phyloP scores from a whole-genome alignment of 2,329 filamentous ascomycete genomes.

The Cadophora gregata region DNA sequence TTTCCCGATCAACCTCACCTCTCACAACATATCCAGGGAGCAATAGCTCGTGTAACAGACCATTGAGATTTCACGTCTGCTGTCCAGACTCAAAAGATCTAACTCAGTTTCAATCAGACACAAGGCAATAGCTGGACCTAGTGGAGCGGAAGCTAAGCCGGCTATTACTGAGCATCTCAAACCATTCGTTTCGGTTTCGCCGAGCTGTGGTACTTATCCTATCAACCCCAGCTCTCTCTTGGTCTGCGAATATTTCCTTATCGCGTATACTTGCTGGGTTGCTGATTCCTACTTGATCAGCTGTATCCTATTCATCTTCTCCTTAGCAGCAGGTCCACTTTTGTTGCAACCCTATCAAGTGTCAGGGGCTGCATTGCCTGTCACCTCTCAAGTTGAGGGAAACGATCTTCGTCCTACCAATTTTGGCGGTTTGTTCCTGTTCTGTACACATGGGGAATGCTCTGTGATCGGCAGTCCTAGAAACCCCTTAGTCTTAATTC shows the following conservation, averaged over 20 bases:
- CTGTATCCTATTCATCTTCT: conserved; percentile 4
- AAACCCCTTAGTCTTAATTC: background rate
- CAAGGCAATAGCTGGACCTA: conserved; percentile 6
- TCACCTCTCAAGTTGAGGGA: conserved; percentile 1
- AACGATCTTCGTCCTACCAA: conserved; percentile 16
- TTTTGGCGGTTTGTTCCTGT: conserved; percentile 14
- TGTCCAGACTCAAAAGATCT: background rate
- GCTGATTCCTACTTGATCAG: conserved; percentile 3
- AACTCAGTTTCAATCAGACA: background rate
- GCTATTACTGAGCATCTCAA: conserved; percentile 2
- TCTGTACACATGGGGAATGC: background rate
- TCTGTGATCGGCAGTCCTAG: conserved; percentile 12
- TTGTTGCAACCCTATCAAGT: background rate
- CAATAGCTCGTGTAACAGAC: background rate
- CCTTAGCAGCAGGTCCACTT: conserved; percentile 9
- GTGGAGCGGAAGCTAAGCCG: background rate
- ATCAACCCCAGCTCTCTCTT: background rate
- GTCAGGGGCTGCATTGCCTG: conserved; percentile 7
- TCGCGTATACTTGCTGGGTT: background rate
- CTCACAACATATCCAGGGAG: background rate
- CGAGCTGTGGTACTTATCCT: conserved; percentile 18
- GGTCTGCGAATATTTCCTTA: background rate
- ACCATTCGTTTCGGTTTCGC: conserved; percentile 5
- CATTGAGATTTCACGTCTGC: background rate
- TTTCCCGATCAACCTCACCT: background rate